A percentile compares a stretch with the other conserved stretches of the same genome.
phyloP scores from a whole-genome alignment of 2,329 filamentous ascomycete species.

The Ceratocystis destructans region DNA sequence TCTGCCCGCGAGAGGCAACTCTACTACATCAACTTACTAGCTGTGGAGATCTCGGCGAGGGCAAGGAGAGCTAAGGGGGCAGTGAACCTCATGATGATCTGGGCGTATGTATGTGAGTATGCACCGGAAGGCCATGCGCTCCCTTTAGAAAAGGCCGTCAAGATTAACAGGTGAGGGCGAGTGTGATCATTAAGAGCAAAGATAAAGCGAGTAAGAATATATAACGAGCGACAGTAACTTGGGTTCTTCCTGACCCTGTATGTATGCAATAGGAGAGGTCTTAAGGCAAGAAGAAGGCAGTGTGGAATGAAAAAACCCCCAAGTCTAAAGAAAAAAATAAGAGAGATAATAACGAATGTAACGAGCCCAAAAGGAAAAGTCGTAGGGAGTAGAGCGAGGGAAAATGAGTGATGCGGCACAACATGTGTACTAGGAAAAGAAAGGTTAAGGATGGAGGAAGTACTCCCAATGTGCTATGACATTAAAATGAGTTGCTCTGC shows the following conservation, averaged over 20 bases:
- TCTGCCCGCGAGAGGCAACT: too few relatives aligned
- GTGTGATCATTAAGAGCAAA: constrained; percentile 14
- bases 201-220: not conserved
- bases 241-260: not conserved
- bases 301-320: not conserved
- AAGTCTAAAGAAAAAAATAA: not conserved
- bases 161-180: not conserved
- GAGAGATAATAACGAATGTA: not conserved
- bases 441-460: not conserved
- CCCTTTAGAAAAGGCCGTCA: not conserved
- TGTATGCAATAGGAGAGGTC: not conserved
- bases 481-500: not conserved
- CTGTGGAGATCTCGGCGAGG: constrained; percentile 1
- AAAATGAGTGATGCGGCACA: not conserved
- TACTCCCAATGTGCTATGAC: not conserved
- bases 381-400: not conserved
- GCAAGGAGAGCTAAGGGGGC: not conserved
- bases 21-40: not conserved
- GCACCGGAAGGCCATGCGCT: constrained; percentile 8
- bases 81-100: not conserved
- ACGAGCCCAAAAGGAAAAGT: not conserved
- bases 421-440: not conserved
- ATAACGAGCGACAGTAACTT: not conserved
- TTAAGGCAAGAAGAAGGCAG: not conserved
- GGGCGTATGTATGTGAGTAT: constrained; percentile 2